Conservation (phyloP, 108 stramenopile genomes). For the Chaetoceros tenuissimus region DNA sequence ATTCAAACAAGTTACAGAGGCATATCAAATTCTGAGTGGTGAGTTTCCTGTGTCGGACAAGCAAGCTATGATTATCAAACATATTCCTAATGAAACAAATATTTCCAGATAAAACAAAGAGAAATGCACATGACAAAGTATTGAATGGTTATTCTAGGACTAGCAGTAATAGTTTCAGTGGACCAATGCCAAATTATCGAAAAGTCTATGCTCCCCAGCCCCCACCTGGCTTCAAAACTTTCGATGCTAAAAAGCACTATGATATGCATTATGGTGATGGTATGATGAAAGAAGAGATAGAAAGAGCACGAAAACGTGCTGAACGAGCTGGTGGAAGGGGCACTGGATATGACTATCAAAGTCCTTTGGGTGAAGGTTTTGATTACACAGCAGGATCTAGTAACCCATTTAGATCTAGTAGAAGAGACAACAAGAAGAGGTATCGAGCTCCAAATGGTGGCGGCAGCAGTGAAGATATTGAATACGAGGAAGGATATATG, state of each 20-base stretch:
- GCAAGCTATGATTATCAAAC: background rate
- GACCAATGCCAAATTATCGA: slow-evolving; percentile 34
- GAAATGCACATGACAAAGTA: background rate
- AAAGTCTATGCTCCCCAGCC: slow-evolving; percentile 71
- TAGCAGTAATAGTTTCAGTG: background rate
- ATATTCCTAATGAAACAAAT: background rate
- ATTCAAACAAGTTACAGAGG: slow-evolving; percentile 65
- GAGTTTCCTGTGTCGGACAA: no score
- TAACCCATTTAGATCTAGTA: slow-evolving; percentile 25
- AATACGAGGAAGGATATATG: slow-evolving; percentile 33
- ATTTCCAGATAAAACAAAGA: background rate
- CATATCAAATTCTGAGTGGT: slow-evolving; percentile 56
- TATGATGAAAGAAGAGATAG: slow-evolving; percentile 67
- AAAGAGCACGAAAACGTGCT: slow-evolving; percentile 44
- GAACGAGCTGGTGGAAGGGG: slow-evolving; percentile 30
- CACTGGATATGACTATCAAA: slow-evolving; percentile 54
- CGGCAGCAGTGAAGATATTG: slow-evolving; percentile 14
- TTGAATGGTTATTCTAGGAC: background rate
- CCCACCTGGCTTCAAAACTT: slow-evolving; percentile 66
- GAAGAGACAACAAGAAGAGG: slow-evolving; percentile 10
- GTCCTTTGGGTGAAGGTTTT: slow-evolving; percentile 74
- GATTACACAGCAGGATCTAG: slow-evolving; percentile 14
- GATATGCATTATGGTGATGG: slow-evolving; percentile 87
- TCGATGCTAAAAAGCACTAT: slow-evolving; percentile 63
- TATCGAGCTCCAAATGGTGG: slow-evolving; percentile 10